Base-by-base conservation (phyloP, 805 yeast species). In the Kazachstania bromeliacearum region DNA sequence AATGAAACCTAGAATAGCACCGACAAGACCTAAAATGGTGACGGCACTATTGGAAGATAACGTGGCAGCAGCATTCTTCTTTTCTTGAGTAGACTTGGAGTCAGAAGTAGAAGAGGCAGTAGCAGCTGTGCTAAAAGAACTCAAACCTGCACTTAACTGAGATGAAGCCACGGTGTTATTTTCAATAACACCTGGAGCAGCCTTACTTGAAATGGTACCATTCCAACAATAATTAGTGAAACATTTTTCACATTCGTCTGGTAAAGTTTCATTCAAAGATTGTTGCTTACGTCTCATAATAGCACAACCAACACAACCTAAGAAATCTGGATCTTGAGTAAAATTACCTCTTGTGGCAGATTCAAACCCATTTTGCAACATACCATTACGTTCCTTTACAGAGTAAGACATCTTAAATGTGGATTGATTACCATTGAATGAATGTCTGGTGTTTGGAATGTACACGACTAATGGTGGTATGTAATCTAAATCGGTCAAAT, bases 251-350 rank as follows among this genome's bases (percentile, higher is more conserved):
- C 96, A 85, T 51, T 81, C 85, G 2, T 68, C 76, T 12, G 66
- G 58, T 40, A 80, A 79, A 13, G 71, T 66, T 25, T 66, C 59
- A 20, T 77, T 75, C 26, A 68, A 59, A 53, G 87, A 69, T 60
- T 84, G 92, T 52, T 79, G 77, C 28, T 79, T 73, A 56, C 95
- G 75, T 62, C 84, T 79, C 40, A 84, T 67, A 31, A 85, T 71
- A 7, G 94, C 95, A 67, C 95, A 85, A 2, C 82, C 83, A 33
- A 85, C 69, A 64, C 95, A 85, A 5, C 76, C 70, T 28, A 72
- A 63, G 78, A 83, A 85, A 28, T 80, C 76, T 4, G 62, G 53
- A 45, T 82, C 94, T 17, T 77, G 51, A 10, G 94, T 79, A 25
- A 75, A 60, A 54, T 83, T 84, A 39, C 68, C 66, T 51, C 80